Evolutionary conservation across 164 flowering plant genomes (phyloP).

Genomic region (Kingdonia uniflora): DNA sequence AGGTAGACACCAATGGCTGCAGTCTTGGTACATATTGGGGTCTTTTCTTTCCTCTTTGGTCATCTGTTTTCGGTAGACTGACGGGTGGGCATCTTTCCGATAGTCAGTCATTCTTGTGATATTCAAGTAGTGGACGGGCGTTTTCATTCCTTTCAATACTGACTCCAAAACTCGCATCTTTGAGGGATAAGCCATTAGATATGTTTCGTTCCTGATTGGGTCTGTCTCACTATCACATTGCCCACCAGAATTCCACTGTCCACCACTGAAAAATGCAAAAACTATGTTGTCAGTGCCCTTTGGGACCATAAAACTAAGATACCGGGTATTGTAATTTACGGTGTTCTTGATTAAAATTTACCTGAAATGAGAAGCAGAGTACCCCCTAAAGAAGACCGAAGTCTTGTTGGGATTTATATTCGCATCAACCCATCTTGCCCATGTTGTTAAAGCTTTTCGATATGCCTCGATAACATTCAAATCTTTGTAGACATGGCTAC

Average conservation of each 20-base stretch:
- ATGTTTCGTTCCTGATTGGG: slow-evolving; percentile 66
- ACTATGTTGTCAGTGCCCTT: not conserved
- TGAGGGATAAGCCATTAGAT: slow-evolving; percentile 46
- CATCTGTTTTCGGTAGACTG: slow-evolving; percentile 57
- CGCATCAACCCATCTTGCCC: slow-evolving; percentile 91
- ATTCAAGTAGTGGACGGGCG: slow-evolving; percentile 56
- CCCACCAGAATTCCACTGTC: slow-evolving; percentile 96
- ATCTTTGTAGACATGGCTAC: slow-evolving; percentile 65
- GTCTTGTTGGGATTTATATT: slow-evolving; percentile 57
- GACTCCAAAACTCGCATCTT: slow-evolving; percentile 66
- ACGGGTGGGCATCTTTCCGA: slow-evolving; percentile 93
- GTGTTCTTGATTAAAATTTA: slow-evolving; percentile 14
- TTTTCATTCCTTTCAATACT: slow-evolving; percentile 66
- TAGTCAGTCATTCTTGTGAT: slow-evolving; percentile 79
- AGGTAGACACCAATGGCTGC: slow-evolving; percentile 99
- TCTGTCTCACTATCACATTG: slow-evolving; percentile 67
- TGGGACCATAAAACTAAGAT: not conserved
- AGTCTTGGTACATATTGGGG: slow-evolving; percentile 79
- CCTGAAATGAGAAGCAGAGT: slow-evolving; percentile 96
- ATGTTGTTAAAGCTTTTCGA: slow-evolving; percentile 75
- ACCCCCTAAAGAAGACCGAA: slow-evolving; percentile 79
- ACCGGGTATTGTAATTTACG: not conserved
- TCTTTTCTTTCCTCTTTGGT: slow-evolving; percentile 40
- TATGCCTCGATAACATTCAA: slow-evolving; percentile 80
- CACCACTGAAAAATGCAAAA: slow-evolving; percentile 49